Evolutionary conservation across 306 rosid genomes (phyloP), one percentile per base, ranked within the genome.

Genomic region (Cicer bijugum): DNA sequence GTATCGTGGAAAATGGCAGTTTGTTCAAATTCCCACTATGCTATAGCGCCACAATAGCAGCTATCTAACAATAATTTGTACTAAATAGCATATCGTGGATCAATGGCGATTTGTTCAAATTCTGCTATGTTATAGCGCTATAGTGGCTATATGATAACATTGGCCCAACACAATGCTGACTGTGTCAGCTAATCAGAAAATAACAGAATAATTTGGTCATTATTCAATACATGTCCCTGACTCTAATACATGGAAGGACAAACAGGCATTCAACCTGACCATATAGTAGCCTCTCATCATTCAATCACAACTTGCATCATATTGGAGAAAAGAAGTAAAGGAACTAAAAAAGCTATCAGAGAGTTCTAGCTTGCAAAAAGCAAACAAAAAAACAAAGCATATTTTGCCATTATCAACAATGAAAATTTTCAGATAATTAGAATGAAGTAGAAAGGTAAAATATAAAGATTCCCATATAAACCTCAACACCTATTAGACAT

Each of bases 391-490:
- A 11, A 28, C 35, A 28, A 23, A 10, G 6, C 4, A 57, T 20
- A 57, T 57, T 56, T 57, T 57, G 63, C 39, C 63, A 57, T 37
- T 23, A 20, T 10, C 14, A 64, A 6, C 23, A 71, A 47, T 12
- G 15, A 17, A 16, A 40, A 43, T 9, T 56, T 20, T 42, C 64
- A 61, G 40, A 19, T n/a, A 66, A 50, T 23, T 74, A 37, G 56
- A 5, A n/a, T 50, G 52, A 59, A 40, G 42, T 42, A 65, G 47
- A 76, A 63, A 19, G 48, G 23, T 53, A 45, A 78, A 67, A 38
- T 11, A 77, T 50, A 61, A 59, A 67, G 9, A 60, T 8, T 67
- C 53, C 43, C 40, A 39, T 12, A 12, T 67, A 69, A 60, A 76
- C 7, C 59, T 57, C 19, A 42, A 53, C 39, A 61, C 35, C 44